Evolutionary conservation across 305 asterid genomes (phyloP), one percentile per base, ranked within the genome.

Genomic region (Rubia tinctorum): DNA sequence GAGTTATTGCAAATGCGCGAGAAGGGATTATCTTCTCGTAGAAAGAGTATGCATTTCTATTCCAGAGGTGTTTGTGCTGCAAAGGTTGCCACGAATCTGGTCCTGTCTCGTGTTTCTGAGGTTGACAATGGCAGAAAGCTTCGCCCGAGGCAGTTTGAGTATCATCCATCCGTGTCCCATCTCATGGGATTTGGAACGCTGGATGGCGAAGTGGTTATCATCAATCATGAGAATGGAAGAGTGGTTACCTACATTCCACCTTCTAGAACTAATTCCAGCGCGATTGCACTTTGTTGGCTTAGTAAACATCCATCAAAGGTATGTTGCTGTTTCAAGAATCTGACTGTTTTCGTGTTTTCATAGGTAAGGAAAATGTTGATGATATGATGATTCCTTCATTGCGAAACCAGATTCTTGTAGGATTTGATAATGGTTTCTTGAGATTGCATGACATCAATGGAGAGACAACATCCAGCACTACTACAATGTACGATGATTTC

Each of bases 61-160:
- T 80, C 82, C 76, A 87, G 95, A 85, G 88, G 96, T 7, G 81
- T 89, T 43, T 86, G 88, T 67, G 92, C 97, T 8, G 87, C 95
- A 18, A 93, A 87, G 81, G 80, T 82, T 58, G 85, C 84, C 58
- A 80, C 91, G 71, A 42, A 72, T 75, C 96, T 91, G 25, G 49
- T 70, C 73, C n/a, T 82, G 62, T 77, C 45, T 68, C 80, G 86
- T 7, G 60, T 88, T 74, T 83, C 91, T 68, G 78, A 79, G 61
- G 67, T 63, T 34, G 58, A 74, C 68, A 53, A 66, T 18, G 84
- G 77, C 49, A 80, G 77, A 78, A 86, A 81, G 66, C 81, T 86
- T 58, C 87, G 93, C 1, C 96, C 97, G 0, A 85, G 97, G 84
- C 98, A 92, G 77, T 90, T 92, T 75, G 98, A 92, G 85, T 92